phyloP scores from a whole-genome alignment of 2,329 filamentous ascomycete species.

The Colletotrichum sp. region DNA sequence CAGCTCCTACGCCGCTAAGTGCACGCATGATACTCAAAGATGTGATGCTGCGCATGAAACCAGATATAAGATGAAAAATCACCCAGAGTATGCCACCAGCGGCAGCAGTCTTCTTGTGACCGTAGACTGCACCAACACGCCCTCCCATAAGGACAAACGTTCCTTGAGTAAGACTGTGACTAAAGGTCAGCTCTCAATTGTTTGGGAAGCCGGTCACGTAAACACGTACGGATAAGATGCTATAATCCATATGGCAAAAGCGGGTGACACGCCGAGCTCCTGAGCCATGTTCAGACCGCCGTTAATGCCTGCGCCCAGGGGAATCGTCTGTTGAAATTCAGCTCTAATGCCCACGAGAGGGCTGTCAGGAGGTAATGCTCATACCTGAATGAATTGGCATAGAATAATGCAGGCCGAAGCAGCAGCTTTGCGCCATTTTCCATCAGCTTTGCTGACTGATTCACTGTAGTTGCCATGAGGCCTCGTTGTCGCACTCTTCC shows the following conservation, averaged over 20 bases:
- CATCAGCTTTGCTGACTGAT: background rate
- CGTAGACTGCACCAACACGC: background rate
- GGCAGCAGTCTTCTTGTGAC: background rate
- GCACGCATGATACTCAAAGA: background rate
- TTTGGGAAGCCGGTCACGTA: fast-evolving
- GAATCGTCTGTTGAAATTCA: background rate
- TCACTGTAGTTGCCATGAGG: background rate
- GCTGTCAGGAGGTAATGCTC: background rate
- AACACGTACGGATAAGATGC: background rate
- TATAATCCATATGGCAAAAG: background rate
- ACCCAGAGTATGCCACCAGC: background rate
- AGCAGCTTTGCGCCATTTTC: background rate
- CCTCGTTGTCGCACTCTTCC: background rate
- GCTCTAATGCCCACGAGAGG: background rate
- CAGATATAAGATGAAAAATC: background rate
- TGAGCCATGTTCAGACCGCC: background rate
- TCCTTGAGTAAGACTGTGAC: background rate
- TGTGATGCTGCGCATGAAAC: background rate
- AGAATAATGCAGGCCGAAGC: background rate
- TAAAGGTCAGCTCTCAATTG: too few relatives aligned
- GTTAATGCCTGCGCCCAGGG: background rate
- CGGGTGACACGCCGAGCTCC: background rate
- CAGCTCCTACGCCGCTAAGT: background rate
- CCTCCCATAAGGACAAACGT: background rate
- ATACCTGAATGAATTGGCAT: background rate